Percentiles rank a stretch among this genome's conserved stretches.
These are phyloP conservation scores for Tulasnella sp. DNA, from an alignment of 768 basidiomycete genomes.

Conservation along the genomic window DNA sequence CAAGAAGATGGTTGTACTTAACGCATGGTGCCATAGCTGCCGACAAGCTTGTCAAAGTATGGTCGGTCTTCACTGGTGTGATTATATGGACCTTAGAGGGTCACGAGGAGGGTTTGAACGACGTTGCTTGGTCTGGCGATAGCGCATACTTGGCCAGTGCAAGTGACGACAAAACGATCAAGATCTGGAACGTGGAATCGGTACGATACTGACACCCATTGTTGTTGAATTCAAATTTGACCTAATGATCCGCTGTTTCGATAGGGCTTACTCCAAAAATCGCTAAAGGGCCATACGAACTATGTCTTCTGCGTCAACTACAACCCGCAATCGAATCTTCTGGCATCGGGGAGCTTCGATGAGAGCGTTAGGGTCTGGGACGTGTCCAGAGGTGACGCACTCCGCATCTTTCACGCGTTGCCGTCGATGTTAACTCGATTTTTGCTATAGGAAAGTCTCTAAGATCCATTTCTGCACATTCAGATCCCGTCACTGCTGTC, in stretches of 20 bases:
- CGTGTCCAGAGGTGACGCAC: conserved; percentile 62
- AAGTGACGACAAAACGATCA: conserved; percentile 84
- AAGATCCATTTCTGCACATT: conserved; percentile 87
- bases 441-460: conserved; percentile 56
- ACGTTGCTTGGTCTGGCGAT: conserved; percentile 81
- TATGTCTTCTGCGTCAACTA: conserved; percentile 92
- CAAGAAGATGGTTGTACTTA: conserved; percentile 13
- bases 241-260: conserved; percentile 16
- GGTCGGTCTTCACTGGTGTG: conserved; percentile 64
- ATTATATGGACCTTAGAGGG: conserved; percentile 63
- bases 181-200: conserved; percentile 70
- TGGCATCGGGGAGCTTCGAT: conserved; percentile 91
- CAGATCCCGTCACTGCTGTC: conserved; percentile 92
- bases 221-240: not conserved
- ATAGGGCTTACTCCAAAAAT: conserved; percentile 52
- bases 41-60: conserved; percentile 73
- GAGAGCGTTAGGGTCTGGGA: conserved; percentile 98
- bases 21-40: conserved; percentile 48
- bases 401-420: too few species aligned
- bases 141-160: conserved; percentile 79
- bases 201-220: conserved; percentile 28
- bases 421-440: not conserved
- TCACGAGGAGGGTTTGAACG: conserved; percentile 76
- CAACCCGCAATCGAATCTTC: conserved; percentile 78
- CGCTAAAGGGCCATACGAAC: conserved; percentile 77